Conservation (phyloP, 257 asterid genomes). For the Striga asiatica region DNA sequence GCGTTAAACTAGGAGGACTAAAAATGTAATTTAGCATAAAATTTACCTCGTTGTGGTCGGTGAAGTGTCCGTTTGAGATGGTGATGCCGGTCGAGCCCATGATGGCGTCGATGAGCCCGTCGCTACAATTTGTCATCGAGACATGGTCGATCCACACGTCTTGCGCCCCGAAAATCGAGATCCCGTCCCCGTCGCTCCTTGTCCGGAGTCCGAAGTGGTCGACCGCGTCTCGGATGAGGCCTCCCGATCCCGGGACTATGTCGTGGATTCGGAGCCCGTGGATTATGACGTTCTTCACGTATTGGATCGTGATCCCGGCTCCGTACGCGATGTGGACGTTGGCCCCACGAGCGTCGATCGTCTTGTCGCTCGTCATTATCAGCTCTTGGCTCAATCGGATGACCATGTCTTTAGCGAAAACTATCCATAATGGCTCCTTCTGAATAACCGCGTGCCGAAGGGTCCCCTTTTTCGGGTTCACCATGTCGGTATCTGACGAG, state of each 20-base stretch:
- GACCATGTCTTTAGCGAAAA: conserved; percentile 39
- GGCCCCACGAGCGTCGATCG: conserved; percentile 79
- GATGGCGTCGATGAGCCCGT: conserved; percentile 62
- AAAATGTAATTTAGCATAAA: too few relatives aligned
- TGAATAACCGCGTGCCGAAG: conserved; percentile 82
- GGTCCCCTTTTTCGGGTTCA: conserved; percentile 65
- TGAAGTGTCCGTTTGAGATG: conserved; percentile 69
- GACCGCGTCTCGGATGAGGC: conserved; percentile 38
- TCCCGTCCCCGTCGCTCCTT: conserved; percentile 76
- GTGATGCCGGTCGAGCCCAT: conserved; percentile 66
- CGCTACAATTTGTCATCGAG: conserved; percentile 50
- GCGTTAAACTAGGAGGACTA: too few relatives aligned
- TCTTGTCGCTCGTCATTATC: conserved; percentile 54
- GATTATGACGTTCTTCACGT: conserved; percentile 55
- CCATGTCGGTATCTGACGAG: conserved; percentile 35
- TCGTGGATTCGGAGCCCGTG: conserved; percentile 45
- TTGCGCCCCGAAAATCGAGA: conserved; percentile 48
- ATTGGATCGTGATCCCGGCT: conserved; percentile 66
- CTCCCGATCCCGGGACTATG: conserved; percentile 37
- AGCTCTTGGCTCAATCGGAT: conserved; percentile 55
- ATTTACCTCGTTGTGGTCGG: conserved; percentile 65
- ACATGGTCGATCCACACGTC: conserved; percentile 84
- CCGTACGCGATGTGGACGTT: conserved; percentile 50
- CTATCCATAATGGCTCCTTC: conserved; percentile 65
- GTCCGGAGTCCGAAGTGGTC: conserved; percentile 55